Conservation (phyloP, 2,329 filamentous ascomycete genomes). For the Sphaerulina vaccinii region DNA sequence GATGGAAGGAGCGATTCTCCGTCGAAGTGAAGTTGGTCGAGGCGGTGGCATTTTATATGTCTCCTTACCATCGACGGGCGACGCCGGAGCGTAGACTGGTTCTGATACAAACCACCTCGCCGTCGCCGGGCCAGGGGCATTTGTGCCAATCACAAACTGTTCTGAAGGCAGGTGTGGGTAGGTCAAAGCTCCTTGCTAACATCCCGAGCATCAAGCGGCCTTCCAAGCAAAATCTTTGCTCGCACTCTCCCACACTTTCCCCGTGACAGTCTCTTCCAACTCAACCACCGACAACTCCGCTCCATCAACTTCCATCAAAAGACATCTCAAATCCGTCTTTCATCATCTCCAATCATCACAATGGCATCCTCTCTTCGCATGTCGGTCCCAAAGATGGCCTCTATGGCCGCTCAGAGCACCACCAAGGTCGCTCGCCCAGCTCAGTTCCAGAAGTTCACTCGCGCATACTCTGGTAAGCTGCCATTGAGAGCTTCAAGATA, state of each 20-base stretch:
- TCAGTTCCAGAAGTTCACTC: conserved; percentile 60
- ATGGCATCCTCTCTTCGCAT: conserved; percentile 73
- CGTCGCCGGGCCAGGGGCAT: conserved; percentile 19
- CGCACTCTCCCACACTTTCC: conserved; percentile 30
- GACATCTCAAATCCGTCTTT: conserved; percentile 20
- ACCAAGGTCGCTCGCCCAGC: conserved; percentile 72
- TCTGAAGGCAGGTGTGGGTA: conserved; percentile 19
- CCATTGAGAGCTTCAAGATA: conserved; percentile 21
- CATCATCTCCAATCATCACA: conserved; percentile 58
- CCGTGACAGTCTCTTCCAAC: conserved; percentile 30
- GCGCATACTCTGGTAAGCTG: conserved; percentile 66
- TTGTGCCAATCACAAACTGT: conserved; percentile 25
- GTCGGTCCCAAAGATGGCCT: conserved; percentile 74
- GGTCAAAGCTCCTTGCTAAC: conserved; percentile 25
- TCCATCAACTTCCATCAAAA: conserved; percentile 29
- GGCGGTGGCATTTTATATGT: conserved; percentile 24
- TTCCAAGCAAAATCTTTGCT: conserved; percentile 28
- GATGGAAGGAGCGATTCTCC: conserved; percentile 3
- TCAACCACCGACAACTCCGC: conserved; percentile 28
- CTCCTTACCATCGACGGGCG: conserved; percentile 14
- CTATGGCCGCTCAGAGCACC: conserved; percentile 64
- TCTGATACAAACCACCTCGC: conserved; percentile 21
- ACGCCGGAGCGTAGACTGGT: conserved; percentile 19
- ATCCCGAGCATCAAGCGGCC: conserved; percentile 29
- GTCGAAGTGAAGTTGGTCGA: background rate